Evolutionary conservation across 2,329 filamentous ascomycete genomes (phyloP).

Genomic region (Hawksworthiomyces lignivorus): DNA sequence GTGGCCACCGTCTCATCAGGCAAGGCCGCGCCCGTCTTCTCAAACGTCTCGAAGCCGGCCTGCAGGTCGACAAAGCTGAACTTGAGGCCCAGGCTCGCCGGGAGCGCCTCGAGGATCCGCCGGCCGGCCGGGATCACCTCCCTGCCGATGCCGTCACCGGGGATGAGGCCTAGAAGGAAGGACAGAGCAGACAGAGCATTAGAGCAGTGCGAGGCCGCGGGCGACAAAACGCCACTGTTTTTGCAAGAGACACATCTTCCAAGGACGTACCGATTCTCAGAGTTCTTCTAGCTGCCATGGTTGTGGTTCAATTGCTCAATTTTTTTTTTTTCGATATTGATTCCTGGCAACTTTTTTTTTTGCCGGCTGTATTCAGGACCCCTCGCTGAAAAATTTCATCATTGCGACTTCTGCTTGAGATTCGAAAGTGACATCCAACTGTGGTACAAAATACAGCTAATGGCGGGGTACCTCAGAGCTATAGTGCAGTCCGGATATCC

Average conservation of each 20-base stretch:
- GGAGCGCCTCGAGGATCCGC: conserved; percentile 85
- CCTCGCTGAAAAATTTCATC: conserved; percentile 3
- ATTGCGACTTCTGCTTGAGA: neutral
- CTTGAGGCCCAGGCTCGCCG: conserved; percentile 79
- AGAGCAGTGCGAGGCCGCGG: no score
- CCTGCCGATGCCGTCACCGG: conserved; percentile 95
- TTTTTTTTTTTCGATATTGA: neutral
- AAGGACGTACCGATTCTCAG: conserved; percentile 55
- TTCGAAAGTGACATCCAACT: conserved; percentile 1
- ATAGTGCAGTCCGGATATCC: neutral
- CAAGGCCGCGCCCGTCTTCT: conserved; percentile 78
- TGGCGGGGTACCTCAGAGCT: conserved; percentile 9
- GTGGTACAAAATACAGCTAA: conserved; percentile 7
- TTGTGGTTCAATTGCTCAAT: conserved; percentile 25
- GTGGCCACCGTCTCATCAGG: conserved; percentile 85
- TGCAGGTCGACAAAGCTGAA: conserved; percentile 93
- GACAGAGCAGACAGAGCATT: neutral
- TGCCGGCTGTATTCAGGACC: conserved; percentile 7
- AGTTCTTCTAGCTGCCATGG: conserved; percentile 51
- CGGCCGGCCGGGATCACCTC: conserved; percentile 96
- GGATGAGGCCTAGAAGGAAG: conserved; percentile 67
- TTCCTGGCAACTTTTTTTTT: neutral
- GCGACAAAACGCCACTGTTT: no score
- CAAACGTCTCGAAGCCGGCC: conserved; percentile 89
- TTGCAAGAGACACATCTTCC: neutral